Evolutionary conservation across 225 moss, liverwort and hornwort genomes (phyloP).

Genomic region (Marchantia polymorpha): DNA sequence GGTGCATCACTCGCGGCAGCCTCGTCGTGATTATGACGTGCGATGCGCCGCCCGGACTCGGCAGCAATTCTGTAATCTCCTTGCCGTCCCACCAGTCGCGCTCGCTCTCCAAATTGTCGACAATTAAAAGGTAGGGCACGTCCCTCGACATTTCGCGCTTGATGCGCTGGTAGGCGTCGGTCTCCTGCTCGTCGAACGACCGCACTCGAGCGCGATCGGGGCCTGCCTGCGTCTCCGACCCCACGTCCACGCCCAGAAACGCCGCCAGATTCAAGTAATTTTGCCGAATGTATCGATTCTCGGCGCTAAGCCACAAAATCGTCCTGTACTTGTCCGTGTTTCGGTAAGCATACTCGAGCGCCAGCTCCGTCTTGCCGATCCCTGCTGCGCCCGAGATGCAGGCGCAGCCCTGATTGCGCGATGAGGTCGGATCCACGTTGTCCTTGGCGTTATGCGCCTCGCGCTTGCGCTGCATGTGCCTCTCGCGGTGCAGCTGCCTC

Average conservation of each 20-base stretch:
- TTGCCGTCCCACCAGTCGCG: slow-evolving; percentile 53
- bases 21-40: slow-evolving; percentile 64
- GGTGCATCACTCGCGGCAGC: slow-evolving; percentile 47
- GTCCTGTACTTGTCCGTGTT: slow-evolving; percentile 48
- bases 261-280: slow-evolving; percentile 50
- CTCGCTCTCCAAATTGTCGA: slow-evolving; percentile 60
- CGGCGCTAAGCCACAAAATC: slow-evolving; percentile 60
- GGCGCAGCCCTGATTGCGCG: slow-evolving; percentile 21
- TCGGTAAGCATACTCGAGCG: slow-evolving; percentile 55
- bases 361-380: slow-evolving; percentile 63
- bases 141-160: slow-evolving; percentile 47
- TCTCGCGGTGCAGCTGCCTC: slow-evolving; percentile 17
- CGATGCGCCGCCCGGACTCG: slow-evolving; percentile 38
- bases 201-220: slow-evolving; percentile 28
- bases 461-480: slow-evolving; percentile 14
- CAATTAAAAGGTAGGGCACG: slow-evolving; percentile 53
- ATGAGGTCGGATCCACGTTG: slow-evolving; percentile 17
- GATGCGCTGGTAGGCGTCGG: slow-evolving; percentile 43
- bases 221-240: slow-evolving; percentile 31
- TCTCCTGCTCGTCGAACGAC: slow-evolving; percentile 52
- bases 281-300: slow-evolving; percentile 52
- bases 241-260: slow-evolving; percentile 38
- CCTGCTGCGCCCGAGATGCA: slow-evolving; percentile 55
- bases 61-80: slow-evolving; percentile 52
- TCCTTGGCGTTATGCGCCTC: slow-evolving; percentile 19